These are phyloP conservation scores for Trifolium fragiferum DNA, from an alignment of 306 rosid genomes.

Conservation along the genomic window DNA sequence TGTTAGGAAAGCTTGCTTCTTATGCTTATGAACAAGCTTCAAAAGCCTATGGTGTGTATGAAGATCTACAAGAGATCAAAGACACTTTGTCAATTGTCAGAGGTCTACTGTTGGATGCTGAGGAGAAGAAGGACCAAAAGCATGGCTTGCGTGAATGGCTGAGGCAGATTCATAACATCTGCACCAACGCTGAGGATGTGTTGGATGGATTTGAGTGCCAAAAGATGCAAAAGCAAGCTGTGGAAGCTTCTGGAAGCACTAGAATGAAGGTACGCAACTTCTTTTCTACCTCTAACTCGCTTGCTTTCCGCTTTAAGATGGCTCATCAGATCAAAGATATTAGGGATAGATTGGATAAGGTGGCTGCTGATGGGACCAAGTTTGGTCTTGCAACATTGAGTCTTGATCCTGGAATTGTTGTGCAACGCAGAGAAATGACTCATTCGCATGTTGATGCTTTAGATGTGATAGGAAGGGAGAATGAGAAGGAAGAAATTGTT, in stretches of 20 bases:
- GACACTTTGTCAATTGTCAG: neutral
- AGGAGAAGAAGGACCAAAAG: neutral
- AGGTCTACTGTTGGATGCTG: neutral
- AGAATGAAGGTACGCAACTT: slow-evolving; percentile 18
- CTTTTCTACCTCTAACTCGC: slow-evolving; percentile 14
- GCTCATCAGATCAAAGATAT: neutral
- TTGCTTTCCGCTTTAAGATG: slow-evolving; percentile 23
- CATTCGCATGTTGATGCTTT: neutral
- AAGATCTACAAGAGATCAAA: neutral
- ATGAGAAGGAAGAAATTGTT: neutral
- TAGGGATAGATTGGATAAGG: slow-evolving; percentile 27
- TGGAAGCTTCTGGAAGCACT: slow-evolving; percentile 15
- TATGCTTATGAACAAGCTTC: neutral
- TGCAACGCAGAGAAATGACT: slow-evolving; percentile 8
- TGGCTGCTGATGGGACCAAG: slow-evolving; percentile 15
- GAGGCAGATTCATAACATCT: neutral
- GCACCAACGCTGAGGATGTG: neutral
- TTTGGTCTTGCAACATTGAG: slow-evolving; percentile 9
- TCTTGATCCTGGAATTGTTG: neutral
- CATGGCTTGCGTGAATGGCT: neutral
- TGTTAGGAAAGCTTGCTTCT: neutral
- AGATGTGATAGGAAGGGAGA: slow-evolving; percentile 4
- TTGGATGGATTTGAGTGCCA: neutral
- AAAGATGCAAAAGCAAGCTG: neutral
- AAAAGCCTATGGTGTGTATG: neutral